Evolutionary conservation across 108 stramenopile genomes (phyloP).

Genomic region (Schizochytrium sp.): DNA sequence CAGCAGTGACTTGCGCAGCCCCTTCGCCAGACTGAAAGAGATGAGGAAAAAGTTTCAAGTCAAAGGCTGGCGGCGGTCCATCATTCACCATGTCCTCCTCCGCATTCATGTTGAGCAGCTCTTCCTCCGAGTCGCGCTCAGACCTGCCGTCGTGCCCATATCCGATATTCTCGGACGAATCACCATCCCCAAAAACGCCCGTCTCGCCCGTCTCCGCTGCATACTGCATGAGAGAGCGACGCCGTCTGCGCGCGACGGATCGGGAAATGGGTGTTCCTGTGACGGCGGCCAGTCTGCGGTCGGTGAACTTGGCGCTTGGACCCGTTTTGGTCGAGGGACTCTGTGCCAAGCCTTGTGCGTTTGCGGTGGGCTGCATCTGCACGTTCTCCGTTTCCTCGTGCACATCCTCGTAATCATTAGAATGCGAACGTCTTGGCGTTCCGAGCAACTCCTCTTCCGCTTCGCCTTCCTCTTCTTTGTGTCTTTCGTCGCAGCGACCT

Average conservation of each 20-base stretch:
- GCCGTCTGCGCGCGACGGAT: not conserved
- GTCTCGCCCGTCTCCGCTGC: not conserved
- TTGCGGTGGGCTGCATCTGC: no score
- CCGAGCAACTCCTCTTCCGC: no score
- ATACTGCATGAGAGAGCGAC: not conserved
- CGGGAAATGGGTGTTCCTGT: not conserved
- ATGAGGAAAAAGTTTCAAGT: not conserved
- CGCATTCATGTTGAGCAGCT: not conserved
- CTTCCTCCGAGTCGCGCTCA: not conserved
- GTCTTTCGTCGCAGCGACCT: no score
- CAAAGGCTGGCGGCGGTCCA: not conserved
- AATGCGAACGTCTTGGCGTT: no score
- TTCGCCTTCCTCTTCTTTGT: no score
- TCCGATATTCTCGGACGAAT: not conserved
- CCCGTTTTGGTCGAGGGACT: no score
- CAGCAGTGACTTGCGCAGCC: not conserved
- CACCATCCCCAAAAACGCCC: not conserved
- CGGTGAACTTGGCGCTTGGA: not conserved
- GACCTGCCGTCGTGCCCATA: not conserved
- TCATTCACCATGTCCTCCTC: not conserved
- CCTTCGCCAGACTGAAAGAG: conserved; percentile 3
- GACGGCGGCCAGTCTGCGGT: not conserved
- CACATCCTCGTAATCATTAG: no score
- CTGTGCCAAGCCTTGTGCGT: no score
- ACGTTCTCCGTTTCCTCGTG: no score